Base-by-base conservation (phyloP, 441 rosid species). In the Euphorbia celastroides region DNA sequence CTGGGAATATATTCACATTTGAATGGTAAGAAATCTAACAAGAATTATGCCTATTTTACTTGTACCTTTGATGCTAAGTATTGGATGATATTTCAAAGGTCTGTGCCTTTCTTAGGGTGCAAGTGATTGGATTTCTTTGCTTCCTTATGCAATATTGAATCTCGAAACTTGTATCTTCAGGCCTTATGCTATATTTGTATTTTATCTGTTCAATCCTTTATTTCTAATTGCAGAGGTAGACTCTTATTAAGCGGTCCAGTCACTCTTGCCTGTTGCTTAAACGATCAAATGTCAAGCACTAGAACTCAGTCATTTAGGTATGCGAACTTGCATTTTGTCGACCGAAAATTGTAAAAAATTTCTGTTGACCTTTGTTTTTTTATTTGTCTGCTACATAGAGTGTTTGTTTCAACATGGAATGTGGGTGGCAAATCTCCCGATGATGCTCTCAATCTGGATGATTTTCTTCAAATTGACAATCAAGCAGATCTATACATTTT, bases 391-490 rank as follows among this genome's bases (percentile, higher is more conserved):
- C 7, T 25, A 54, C 46, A 3, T 79, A 94, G 99, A 80, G 76
- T 91, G 66, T 88, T 85, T 73, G 83, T 83, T 16, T 92, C 93
- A 30, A 94, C 99, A 8, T 91, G 99, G 99, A 94, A 94, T 64
- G 96, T 89, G 56, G 99, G 96, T 65, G 99, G 99, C 51, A 89
- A 81, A 74, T 73, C 96, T 64, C 99, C 99, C n/a, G 77, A 77
- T 58, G 72, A 67, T 58, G 81, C 76, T 65, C 82, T 91, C 58
- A 83, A 88, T 77, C 84, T 94, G 30, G 96, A 91, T 79, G 87
- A 85, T 52, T 84, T 91, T 75, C 81, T 94, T 72, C 87, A 84
- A 56, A 82, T 83, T 22, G 89, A 88, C 54, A 86, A 83, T 63
- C 82, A 81, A 62, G 78, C 99, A 28, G 99, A 91, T 70, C 66